Evolutionary conservation across 129 eudicot species (phyloP).

Genomic region (Arctium lappa): DNA sequence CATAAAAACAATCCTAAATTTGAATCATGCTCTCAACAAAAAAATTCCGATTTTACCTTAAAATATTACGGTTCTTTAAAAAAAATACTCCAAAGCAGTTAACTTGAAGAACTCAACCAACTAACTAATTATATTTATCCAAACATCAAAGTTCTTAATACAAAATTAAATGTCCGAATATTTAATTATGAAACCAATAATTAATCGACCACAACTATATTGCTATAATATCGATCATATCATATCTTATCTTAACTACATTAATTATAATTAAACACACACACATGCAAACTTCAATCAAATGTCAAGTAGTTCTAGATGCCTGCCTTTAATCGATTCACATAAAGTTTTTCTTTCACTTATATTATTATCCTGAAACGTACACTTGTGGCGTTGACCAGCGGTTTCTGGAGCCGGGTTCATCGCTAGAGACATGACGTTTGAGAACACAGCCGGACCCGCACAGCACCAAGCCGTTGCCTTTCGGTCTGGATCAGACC

Average conservation of each 20-base stretch:
- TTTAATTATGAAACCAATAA: not conserved
- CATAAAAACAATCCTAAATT: no score
- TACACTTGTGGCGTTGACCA: not conserved
- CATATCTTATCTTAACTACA: not conserved
- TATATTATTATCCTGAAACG: not conserved
- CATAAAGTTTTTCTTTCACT: not conserved
- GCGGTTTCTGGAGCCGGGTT: slow-evolving; percentile 58
- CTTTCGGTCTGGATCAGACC: slow-evolving; percentile 55
- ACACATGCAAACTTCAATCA: slow-evolving; percentile 19
- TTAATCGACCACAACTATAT: not conserved
- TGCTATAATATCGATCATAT: not conserved
- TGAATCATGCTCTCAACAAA: no score
- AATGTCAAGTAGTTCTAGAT: slow-evolving; percentile 22
- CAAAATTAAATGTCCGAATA: not conserved
- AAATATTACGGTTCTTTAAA: no score
- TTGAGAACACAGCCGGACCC: slow-evolving; percentile 75
- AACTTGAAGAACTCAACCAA: no score
- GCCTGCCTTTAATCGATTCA: not conserved
- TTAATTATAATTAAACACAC: not conserved
- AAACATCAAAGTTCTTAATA: no score
- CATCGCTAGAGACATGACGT: slow-evolving; percentile 52
- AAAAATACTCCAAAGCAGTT: no score
- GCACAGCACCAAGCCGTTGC: slow-evolving; percentile 75
- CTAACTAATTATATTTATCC: no score
- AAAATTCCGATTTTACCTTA: no score